Percentiles rank a stretch among this genome's conserved stretches.
Evolutionary conservation across 768 basidiomycete genomes (phyloP).

Genomic region (Heimioporus sp.): DNA sequence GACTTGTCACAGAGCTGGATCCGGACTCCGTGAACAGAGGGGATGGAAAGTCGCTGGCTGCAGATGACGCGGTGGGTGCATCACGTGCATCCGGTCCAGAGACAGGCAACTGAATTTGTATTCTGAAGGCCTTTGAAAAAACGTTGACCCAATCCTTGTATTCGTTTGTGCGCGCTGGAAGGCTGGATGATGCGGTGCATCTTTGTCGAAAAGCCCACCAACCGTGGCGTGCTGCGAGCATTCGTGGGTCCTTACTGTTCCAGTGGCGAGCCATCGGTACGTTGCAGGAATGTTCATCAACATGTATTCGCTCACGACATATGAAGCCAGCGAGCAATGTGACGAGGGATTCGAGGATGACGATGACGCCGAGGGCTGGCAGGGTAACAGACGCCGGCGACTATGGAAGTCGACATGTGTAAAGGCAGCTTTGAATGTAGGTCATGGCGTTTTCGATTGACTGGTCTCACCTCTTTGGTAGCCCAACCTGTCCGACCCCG

Average conservation of each 20-base stretch:
- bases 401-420: constrained; percentile 90
- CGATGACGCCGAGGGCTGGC: constrained; percentile 48
- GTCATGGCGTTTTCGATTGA: neutral
- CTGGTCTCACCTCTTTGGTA: constrained; percentile 19
- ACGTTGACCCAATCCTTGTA: constrained; percentile 75
- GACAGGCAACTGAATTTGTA: neutral
- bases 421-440: constrained; percentile 75
- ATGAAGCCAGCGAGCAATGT: constrained; percentile 45
- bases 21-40: constrained; percentile 72
- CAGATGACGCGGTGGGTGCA: constrained; percentile 72
- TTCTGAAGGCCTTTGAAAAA: constrained; percentile 72
- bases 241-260: constrained; percentile 80
- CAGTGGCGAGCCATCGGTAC: constrained; percentile 71
- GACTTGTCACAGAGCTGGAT: constrained; percentile 68
- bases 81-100: neutral
- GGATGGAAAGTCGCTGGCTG: constrained; percentile 58
- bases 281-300: constrained; percentile 17
- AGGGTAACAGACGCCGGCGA: constrained; percentile 73
- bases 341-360: constrained; percentile 47
- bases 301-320: constrained; percentile 33
- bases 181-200: constrained; percentile 80
- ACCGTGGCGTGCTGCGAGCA: constrained; percentile 89
- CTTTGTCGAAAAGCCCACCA: constrained; percentile 81
- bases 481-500: constrained; percentile 62
- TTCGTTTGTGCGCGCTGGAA: constrained; percentile 80